These are phyloP conservation scores for Plantago ovata DNA, from an alignment of 257 asterid species.

Conservation along the genomic window DNA sequence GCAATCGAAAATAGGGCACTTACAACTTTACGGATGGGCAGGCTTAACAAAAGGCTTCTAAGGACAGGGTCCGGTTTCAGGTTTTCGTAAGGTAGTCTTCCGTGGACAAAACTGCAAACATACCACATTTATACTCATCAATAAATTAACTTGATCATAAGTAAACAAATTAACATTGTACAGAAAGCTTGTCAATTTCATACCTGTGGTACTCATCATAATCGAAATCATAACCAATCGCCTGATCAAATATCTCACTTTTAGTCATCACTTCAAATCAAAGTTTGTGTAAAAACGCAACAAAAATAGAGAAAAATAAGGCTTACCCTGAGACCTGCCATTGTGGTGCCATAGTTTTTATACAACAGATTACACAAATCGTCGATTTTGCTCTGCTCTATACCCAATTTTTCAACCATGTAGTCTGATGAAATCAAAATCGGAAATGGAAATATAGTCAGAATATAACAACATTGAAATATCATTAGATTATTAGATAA, in stretches of 20 bases:
- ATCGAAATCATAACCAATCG: slow-evolving; percentile 92
- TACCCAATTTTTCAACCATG: slow-evolving; percentile 74
- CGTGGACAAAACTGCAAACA: slow-evolving; percentile 79
- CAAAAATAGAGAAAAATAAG: background rate
- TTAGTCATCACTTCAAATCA: slow-evolving; percentile 4
- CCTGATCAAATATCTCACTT: slow-evolving; percentile 39
- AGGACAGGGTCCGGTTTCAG: slow-evolving; percentile 82
- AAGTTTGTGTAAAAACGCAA: background rate
- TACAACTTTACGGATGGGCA: slow-evolving; percentile 83
- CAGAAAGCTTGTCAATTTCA: background rate
- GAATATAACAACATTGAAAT: background rate
- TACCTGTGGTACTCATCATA: slow-evolving; percentile 93
- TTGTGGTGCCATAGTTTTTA: slow-evolving; percentile 90
- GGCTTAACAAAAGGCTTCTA: slow-evolving; percentile 66
- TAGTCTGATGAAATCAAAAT: slow-evolving; percentile 44
- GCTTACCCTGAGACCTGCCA: slow-evolving; percentile 97
- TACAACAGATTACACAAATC: slow-evolving; percentile 67
- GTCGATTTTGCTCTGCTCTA: slow-evolving; percentile 59
- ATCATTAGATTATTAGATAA: no score
- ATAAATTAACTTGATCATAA: background rate
- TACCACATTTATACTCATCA: slow-evolving; percentile 2
- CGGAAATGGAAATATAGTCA: slow-evolving; percentile 7
- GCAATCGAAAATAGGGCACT: slow-evolving; percentile 24
- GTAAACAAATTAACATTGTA: background rate
- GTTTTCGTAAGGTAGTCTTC: slow-evolving; percentile 92